Percentiles rank a stretch among this genome's conserved stretches.
These are phyloP conservation scores for Tuber borchii DNA, from an alignment of 495 filamentous ascomycete species.

Conservation along the genomic window DNA sequence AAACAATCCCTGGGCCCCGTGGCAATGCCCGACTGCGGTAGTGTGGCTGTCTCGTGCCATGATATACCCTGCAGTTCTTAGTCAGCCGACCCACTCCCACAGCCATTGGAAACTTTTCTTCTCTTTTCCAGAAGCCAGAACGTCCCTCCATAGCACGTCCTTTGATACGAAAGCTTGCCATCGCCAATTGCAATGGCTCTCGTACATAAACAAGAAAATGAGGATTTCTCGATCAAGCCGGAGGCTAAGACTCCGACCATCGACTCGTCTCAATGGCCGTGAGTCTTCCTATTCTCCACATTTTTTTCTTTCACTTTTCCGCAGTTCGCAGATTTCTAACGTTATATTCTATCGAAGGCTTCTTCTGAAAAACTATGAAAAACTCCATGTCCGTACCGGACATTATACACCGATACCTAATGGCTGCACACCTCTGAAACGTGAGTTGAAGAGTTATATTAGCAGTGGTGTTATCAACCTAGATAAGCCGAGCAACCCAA, in stretches of 20 bases:
- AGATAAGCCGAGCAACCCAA: conserved; percentile 96
- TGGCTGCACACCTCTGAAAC: conserved; percentile 76
- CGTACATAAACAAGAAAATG: conserved; percentile 56
- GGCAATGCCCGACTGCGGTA: neutral
- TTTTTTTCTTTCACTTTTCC: conserved; percentile 6
- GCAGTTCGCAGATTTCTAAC: conserved; percentile 12
- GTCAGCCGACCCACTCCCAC: conserved; percentile 1
- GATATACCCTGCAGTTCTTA: neutral
- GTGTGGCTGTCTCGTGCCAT: neutral
- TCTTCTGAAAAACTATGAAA: conserved; percentile 83
- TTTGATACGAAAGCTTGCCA: conserved; percentile 21
- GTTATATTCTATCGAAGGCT: conserved; percentile 24
- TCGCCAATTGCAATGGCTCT: conserved; percentile 48
- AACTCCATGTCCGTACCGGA: conserved; percentile 75
- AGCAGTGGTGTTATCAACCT: conserved; percentile 96
- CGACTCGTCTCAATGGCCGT: conserved; percentile 74
- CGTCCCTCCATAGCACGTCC: conserved; percentile 14
- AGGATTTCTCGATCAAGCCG: conserved; percentile 82
- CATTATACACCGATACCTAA: conserved; percentile 92
- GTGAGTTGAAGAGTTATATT: conserved; percentile 91
- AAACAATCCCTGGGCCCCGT: neutral
- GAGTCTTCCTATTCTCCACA: conserved; percentile 24
- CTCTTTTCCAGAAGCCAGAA: neutral
- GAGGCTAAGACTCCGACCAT: conserved; percentile 62
- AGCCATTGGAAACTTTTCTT: conserved; percentile 10